Percentiles rank a stretch among this genome's conserved stretches.
These are phyloP conservation scores for Brassica hybrid DNA, from an alignment of 441 rosid genomes.

Conservation along the genomic window DNA sequence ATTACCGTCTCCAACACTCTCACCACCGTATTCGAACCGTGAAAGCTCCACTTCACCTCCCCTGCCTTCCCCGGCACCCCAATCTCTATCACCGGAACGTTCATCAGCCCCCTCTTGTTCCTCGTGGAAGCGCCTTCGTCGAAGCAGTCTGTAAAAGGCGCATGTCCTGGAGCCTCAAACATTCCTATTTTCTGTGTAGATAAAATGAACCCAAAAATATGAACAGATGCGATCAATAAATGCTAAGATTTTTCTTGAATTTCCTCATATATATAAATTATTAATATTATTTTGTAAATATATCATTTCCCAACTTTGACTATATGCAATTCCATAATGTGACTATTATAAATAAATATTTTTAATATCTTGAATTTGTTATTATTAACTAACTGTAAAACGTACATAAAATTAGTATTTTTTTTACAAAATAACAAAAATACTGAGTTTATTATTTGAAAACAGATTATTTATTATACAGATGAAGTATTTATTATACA, in stretches of 20 bases:
- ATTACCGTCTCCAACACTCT: constrained; percentile 33
- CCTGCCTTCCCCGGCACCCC: constrained; percentile 23
- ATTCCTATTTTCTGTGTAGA: constrained; percentile 3
- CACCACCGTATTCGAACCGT: constrained; percentile 46
- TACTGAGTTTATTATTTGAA: not conserved
- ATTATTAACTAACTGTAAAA: not conserved
- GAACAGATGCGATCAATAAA: not conserved
- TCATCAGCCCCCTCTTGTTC: constrained; percentile 41
- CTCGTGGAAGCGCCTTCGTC: constrained; percentile 22
- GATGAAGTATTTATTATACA: not conserved
- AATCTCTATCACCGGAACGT: constrained; percentile 32
- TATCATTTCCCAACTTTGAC: not conserved
- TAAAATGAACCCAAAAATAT: not conserved
- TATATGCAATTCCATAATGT: not conserved
- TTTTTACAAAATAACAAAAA: not conserved
- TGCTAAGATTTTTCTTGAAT: not conserved
- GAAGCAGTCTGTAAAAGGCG: constrained; percentile 57
- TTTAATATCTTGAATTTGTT: not conserved
- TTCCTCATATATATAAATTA: not conserved
- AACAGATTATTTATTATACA: not conserved
- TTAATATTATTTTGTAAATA: not conserved
- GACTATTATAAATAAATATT: too few relatives aligned
- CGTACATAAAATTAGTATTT: not conserved
- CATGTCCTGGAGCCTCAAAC: constrained; percentile 28
- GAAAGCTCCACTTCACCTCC: constrained; percentile 37